Conservation (phyloP, 805 yeast species). For the Monosporozyma aquatica region DNA sequence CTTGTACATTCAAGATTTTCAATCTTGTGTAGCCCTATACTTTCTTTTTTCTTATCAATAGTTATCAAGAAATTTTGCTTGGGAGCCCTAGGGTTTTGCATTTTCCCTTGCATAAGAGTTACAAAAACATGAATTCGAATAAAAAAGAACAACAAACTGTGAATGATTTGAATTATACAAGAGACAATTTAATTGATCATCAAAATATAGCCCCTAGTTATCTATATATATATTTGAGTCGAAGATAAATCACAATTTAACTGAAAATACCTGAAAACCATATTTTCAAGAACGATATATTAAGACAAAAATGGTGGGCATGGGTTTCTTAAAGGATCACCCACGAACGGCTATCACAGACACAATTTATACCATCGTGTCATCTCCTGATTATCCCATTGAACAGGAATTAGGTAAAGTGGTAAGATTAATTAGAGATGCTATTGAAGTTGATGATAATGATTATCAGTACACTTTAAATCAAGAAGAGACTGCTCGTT, state of each 20-base stretch:
- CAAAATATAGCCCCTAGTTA: no score
- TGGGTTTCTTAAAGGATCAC: conserved; percentile 52
- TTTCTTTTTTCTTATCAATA: no score
- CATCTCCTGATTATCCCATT: conserved; percentile 23
- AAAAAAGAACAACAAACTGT: not conserved
- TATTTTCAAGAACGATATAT: not conserved
- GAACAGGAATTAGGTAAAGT: conserved; percentile 31
- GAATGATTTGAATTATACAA: no score
- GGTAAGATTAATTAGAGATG: conserved; percentile 31
- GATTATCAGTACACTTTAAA: conserved; percentile 19
- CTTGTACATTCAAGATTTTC: no score
- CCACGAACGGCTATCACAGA: conserved; percentile 66
- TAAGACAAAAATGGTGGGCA: conserved; percentile 15
- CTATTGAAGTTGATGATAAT: conserved; percentile 2
- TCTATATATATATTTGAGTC: no score
- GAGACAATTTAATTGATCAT: no score
- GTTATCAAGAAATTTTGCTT: no score
- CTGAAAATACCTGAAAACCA: no score
- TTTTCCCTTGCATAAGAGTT: not conserved
- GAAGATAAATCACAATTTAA: no score
- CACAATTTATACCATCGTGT: conserved; percentile 44
- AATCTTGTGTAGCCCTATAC: no score
- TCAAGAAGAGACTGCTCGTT: conserved; percentile 78
- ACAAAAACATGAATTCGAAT: not conserved
- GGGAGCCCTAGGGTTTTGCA: not conserved